A percentile compares a stretch with the other conserved stretches of the same genome.
These are phyloP conservation scores for Aspergillus amoenus DNA, from an alignment of 2,329 filamentous ascomycete species.

Conservation along the genomic window DNA sequence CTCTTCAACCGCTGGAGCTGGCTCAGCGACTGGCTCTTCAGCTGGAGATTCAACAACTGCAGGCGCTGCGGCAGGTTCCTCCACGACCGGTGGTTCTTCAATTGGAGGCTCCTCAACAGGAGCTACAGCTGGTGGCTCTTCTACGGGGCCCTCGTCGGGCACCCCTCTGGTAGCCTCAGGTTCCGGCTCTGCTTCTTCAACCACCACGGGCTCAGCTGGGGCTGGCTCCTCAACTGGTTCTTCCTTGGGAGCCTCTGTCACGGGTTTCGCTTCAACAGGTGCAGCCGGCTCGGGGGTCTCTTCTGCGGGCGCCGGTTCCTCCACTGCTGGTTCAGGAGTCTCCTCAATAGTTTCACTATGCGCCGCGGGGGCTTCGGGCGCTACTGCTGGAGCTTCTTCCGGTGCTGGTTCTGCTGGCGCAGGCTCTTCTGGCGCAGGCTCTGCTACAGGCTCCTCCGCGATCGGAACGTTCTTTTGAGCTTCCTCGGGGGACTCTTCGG, in stretches of 20 bases:
- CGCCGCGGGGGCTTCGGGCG: conserved; percentile 4
- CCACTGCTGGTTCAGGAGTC: conserved; percentile 2
- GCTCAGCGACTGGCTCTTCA: conserved; percentile 18
- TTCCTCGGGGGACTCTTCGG: neutral
- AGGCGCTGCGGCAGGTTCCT: conserved; percentile 8
- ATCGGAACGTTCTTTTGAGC: neutral
- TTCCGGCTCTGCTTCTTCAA: neutral
- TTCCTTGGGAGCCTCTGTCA: neutral
- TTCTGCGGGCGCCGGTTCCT: conserved; percentile 2
- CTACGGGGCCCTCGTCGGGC: neutral
- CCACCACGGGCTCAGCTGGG: neutral
- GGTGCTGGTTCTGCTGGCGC: conserved; percentile 13
- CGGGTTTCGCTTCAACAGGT: conserved; percentile 5
- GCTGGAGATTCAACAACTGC: neutral
- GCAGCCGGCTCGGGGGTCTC: conserved; percentile 9
- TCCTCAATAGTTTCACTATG: conserved; percentile 12
- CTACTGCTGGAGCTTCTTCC: conserved; percentile 10
- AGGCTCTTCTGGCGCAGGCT: neutral
- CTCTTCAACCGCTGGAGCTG: conserved; percentile 16
- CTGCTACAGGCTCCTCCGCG: neutral
- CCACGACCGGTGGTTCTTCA: conserved; percentile 16
- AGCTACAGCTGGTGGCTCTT: conserved; percentile 6
- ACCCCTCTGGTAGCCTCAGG: neutral
- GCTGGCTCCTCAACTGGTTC: neutral
- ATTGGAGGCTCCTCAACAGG: neutral